Base-by-base conservation (phyloP, 306 rosid species). In the Dryas drummondii region DNA sequence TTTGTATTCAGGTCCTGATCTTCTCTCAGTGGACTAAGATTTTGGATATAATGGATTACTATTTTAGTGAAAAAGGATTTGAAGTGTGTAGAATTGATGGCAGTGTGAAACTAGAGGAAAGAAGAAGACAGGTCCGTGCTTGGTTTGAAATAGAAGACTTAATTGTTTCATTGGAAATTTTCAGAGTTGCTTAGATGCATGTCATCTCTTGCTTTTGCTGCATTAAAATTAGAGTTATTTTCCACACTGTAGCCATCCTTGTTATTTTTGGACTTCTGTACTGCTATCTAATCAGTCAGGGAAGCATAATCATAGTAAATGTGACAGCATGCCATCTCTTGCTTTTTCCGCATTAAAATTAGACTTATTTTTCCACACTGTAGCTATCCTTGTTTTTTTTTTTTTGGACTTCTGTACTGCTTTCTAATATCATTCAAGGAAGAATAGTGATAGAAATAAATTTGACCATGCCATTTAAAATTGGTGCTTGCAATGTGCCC, bases 81-180 rank as follows among this genome's bases (percentile, higher is more conserved):
- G 89, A 90, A 84, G 97, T 96, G 74, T 96, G 97, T 84, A 84
- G 99, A 86, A 92, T 96, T 59, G 98, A 96, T 77, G 98, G 99
- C 51, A 0, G 0, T 2, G 96, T 96, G 84, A 92, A 72, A 68
- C 92, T 96, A 65, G 93, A 84, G 66, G 97, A 87, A 5, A 88
- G 99, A 78, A 90, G 72, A 84, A 84, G 83, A 40, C 98, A 92
- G 97, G 99, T 94, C 50, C 77, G 85, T 85, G 76, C 60, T 78
- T 51, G 19, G 46, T 72, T 57, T 45, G 45, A 71, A 45, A 42
- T n/a, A 71, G 48, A 32, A 58, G 19, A 44, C 53, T 55, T 56
- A 44, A 56, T 42, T n/a, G 0, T 17, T 44, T 44, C 46, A 8
- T 40, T 6, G 37, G 41, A 71, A 7, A 55, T 22, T 44, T 19